Base-by-base conservation (phyloP, 257 asterid genomes). In the Scutellaria galericulata region DNA sequence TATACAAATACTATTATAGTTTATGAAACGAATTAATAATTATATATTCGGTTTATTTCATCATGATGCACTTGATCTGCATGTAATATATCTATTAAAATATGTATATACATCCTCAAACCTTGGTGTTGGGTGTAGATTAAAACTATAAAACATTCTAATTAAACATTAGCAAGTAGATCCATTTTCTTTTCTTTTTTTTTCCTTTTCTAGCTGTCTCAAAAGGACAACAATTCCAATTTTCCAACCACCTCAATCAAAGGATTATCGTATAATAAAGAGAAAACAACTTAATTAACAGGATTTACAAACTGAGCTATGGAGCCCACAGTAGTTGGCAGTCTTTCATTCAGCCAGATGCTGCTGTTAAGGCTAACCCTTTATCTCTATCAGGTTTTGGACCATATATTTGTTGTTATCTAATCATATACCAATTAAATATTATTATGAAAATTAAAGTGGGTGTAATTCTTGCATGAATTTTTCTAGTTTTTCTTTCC, bases 331-430 rank as follows among this genome's bases (percentile, higher is more conserved):
- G 13, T 14, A 7, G 67, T 73, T 73, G 78, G 47, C 62, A 56
- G 15, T 56, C 27, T 56, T 39, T 51, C 13, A 37, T 72, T 68
- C 58, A 63, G 65, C 50, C 66, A 64, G 50, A 64, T 73, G 77
- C 59, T 64, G 64, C 39, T 51, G 7, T 15, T 47, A 31, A 18
- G 37, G 59, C 41, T 48, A 27, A 5, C 41, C 39, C 58, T 31
- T 42, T 64, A 41, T 74, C 59, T 55, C 44, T 35, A 46, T 35
- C 66, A 35, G 42, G 15, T 11, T 31, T 7, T 65, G 67, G 68
- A 35, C 73, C 45, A 65, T 46, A 31, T 48, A 75, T 22, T 57
- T 57, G 35, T 67, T 67, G 64, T 48, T 74, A 58, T 66, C 11
- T 58, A 67, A 48, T 57, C 9, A 65, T 44, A 44, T 27, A 24